Evolutionary conservation across 1,139 yeast species (phyloP), one percentile per base, ranked within the genome.

Genomic region (Nakaseomyces kungkrabaensis): DNA sequence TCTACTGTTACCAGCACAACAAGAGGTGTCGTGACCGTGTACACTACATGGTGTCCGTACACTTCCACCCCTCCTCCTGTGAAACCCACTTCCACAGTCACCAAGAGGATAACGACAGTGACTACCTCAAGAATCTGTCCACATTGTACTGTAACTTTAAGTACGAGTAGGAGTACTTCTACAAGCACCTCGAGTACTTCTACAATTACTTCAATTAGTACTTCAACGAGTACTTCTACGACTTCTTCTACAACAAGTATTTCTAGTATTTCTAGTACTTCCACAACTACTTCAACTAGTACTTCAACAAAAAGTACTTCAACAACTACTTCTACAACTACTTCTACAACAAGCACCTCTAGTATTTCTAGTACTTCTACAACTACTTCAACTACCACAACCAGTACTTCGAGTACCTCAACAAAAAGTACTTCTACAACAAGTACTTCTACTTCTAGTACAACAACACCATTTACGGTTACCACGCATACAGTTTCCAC

Each of bases 1-100:
- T 47, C 49, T 11, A 47, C 49, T 25, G 38, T 41, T 4, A 41
- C 45, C 11, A 41, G 46, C n/a, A 47, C 49, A 6, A 27, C 45
- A 17, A 17, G 31, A 5, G 49, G 49, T 6, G 46, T 42, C 4
- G 38, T 43, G 8, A 47, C 49, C 7, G 41, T 47, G 41, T 47
- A 41, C n/a, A 47, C 49, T 3, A 47, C 46, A 13, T 47, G 49
- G 49, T 47, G 49, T 29, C 49, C 49, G 31, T 29, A 29, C 31
- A 29, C 9, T 10, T 5, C 29, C 33, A 25, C 26, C 2, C 3
- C 38, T 5, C 7, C 22, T 2, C 25, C 43, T n/a, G 13, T 10
- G 5, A 5, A 38, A 9, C 32, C 29, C 4, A 24, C 9, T 5
- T n/a, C 17, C 25, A 45, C 32, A 10, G 22, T 10, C 10, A 22